These are phyloP conservation scores for Gossypium lobatum DNA, from an alignment of 441 rosid genomes.

Conservation along the genomic window DNA sequence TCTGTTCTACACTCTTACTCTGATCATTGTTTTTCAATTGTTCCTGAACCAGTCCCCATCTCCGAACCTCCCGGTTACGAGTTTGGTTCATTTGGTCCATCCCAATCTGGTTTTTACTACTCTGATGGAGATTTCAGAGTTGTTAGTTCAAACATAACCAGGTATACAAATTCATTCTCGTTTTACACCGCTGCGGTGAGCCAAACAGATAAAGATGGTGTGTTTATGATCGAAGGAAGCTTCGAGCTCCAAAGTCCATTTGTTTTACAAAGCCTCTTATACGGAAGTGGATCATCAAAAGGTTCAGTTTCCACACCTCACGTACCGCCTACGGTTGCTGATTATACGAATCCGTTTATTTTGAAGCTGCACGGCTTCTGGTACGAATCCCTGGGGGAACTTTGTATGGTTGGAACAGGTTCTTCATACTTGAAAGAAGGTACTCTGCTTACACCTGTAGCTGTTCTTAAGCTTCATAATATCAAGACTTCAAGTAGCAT, in stretches of 20 bases:
- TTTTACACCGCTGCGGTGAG: background rate
- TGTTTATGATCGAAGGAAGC: slow-evolving; percentile 23
- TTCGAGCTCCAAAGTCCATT: slow-evolving; percentile 10
- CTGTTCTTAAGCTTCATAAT: slow-evolving; percentile 28
- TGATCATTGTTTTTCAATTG: slow-evolving; percentile 18
- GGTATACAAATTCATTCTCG: background rate
- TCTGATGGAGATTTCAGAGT: slow-evolving; percentile 7
- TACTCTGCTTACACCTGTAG: slow-evolving; percentile 1
- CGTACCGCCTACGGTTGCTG: background rate
- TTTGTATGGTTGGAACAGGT: slow-evolving; percentile 33
- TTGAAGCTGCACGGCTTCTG: slow-evolving; percentile 32
- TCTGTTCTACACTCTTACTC: slow-evolving; percentile 6
- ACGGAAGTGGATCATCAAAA: background rate
- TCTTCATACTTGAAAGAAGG: background rate
- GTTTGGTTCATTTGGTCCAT: background rate
- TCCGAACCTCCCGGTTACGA: background rate
- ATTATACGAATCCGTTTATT: slow-evolving; percentile 10
- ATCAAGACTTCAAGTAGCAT: slow-evolving; percentile 21
- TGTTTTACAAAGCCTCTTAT: background rate
- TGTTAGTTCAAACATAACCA: slow-evolving; percentile 5
- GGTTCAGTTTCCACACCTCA: background rate
- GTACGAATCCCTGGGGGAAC: slow-evolving; percentile 29
- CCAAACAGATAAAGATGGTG: slow-evolving; percentile 16
- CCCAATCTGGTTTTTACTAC: slow-evolving; percentile 17
- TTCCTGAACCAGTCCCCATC: slow-evolving; percentile 9